A percentile compares a stretch with the other conserved stretches of the same genome.
phyloP scores from a whole-genome alignment of 805 yeast species.

The Pichia nakasei region DNA sequence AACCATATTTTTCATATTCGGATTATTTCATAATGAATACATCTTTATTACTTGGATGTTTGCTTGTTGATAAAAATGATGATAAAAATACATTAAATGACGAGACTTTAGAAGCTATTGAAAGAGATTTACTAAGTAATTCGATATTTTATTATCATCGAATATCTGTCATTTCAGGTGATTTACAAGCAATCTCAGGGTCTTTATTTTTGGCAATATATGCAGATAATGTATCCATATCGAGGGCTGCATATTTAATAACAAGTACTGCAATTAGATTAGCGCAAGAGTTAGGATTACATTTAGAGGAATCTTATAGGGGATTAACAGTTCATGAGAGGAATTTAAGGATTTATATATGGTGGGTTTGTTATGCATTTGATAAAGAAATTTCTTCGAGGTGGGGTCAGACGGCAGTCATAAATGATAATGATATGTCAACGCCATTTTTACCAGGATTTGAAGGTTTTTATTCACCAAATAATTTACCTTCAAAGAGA shows the following conservation, averaged over 20 bases:
- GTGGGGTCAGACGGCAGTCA: conserved; percentile 41
- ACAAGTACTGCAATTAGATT: conserved; percentile 40
- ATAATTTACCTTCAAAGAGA: conserved; percentile 3
- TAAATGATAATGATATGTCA: conserved; percentile 33
- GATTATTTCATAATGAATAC: conserved; percentile 28
- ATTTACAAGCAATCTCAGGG: conserved; percentile 42
- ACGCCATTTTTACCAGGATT: conserved; percentile 22
- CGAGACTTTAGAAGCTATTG: conserved; percentile 21
- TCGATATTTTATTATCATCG: conserved; percentile 46
- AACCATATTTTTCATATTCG: conserved; percentile 22
- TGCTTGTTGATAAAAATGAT: conserved; percentile 7
- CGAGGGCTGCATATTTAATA: conserved; percentile 35
- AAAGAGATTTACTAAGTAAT: conserved; percentile 28
- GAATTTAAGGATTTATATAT: conserved; percentile 31
- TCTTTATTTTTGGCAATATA: conserved; percentile 38
- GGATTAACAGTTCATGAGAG: conserved; percentile 31
- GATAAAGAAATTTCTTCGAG: conserved; percentile 39
- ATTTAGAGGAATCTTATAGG: conserved; percentile 36
- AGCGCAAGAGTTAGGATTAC: conserved; percentile 51
- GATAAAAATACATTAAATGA: conserved; percentile 1
- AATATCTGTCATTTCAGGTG: conserved; percentile 41
- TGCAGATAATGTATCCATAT: conserved; percentile 24
- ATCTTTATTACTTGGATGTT: conserved; percentile 16
- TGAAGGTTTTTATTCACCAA: conserved; percentile 17
- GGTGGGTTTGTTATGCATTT: conserved; percentile 40